Percentiles rank a stretch among this genome's conserved stretches.
Evolutionary conservation across 495 filamentous ascomycete species (phyloP).

Genomic region (Penicillium waksmanii): DNA sequence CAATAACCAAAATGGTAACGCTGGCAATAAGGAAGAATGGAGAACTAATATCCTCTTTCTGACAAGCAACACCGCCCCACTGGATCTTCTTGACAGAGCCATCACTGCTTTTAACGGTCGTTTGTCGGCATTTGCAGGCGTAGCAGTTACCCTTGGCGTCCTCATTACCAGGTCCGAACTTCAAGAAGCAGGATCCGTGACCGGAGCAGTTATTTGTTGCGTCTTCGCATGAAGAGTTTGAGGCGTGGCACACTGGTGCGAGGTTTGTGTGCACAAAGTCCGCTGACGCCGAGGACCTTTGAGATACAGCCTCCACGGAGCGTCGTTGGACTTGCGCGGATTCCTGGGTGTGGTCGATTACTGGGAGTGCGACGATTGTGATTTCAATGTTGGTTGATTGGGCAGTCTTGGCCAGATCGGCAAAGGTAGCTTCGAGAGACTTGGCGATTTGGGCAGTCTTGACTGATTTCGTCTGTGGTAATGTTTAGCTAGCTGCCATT

Average conservation of each 20-base stretch:
- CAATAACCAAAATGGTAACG: slow-evolving; percentile 66
- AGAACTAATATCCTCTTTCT: slow-evolving; percentile 87
- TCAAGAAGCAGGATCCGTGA: slow-evolving; percentile 71
- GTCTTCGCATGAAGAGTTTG: slow-evolving; percentile 60
- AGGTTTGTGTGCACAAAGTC: slow-evolving; percentile 25
- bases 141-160: slow-evolving; percentile 62
- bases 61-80: slow-evolving; percentile 86
- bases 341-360: not conserved
- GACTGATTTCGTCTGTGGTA: slow-evolving; percentile 9
- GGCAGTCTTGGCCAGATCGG: slow-evolving; percentile 20
- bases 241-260: slow-evolving; percentile 62
- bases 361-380: slow-evolving; percentile 31
- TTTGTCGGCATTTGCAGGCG: slow-evolving; percentile 69
- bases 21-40: slow-evolving; percentile 83
- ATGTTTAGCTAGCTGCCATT: not conserved
- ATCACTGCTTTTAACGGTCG: slow-evolving; percentile 50
- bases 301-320: not conserved
- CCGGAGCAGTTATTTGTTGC: slow-evolving; percentile 73
- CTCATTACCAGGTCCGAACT: slow-evolving; percentile 48
- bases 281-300: not conserved
- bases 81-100: slow-evolving; percentile 53
- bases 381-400: slow-evolving; percentile 20
- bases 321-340: slow-evolving; percentile 8
- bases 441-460: slow-evolving; percentile 9
- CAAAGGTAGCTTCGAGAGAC: slow-evolving; percentile 26